Evolutionary conservation across 306 rosid genomes (phyloP).

Genomic region (Medicago arabica): DNA sequence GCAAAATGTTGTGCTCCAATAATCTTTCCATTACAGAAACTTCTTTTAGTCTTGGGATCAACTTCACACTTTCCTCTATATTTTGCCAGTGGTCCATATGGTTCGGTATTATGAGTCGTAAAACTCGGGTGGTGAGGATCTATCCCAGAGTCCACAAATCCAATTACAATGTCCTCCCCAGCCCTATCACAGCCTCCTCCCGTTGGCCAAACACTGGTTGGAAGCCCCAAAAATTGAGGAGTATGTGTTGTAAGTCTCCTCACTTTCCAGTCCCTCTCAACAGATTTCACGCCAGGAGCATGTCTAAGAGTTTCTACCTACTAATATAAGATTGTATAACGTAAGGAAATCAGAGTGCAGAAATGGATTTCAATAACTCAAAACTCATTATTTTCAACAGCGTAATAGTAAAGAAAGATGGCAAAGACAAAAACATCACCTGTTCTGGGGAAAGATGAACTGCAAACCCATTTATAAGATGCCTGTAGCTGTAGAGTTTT

Average conservation of each 20-base stretch:
- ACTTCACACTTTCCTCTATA: slow-evolving; percentile 97
- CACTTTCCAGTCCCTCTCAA: slow-evolving; percentile 96
- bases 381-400: slow-evolving; percentile 4
- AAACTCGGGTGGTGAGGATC: slow-evolving; percentile 95
- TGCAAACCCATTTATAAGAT: slow-evolving; percentile 96
- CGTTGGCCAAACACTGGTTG: slow-evolving; percentile 99
- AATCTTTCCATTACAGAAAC: slow-evolving; percentile 95
- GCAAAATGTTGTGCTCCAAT: slow-evolving; percentile 99
- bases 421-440: slow-evolving; percentile 66
- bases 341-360: slow-evolving; percentile 46
- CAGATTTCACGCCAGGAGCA: slow-evolving; percentile 89
- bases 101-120: slow-evolving; percentile 66
- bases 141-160: slow-evolving; percentile 98
- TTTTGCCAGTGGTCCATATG: slow-evolving; percentile 83
- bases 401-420: slow-evolving; percentile 22
- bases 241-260: slow-evolving; percentile 92
- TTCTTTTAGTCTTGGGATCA: slow-evolving; percentile 79
- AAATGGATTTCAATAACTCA: slow-evolving; percentile 38
- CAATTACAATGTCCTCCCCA: slow-evolving; percentile 94
- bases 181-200: slow-evolving; percentile 97
- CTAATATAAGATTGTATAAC: slow-evolving; percentile 57
- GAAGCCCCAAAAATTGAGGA: slow-evolving; percentile 97
- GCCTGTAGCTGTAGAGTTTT: slow-evolving; percentile 88
- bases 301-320: slow-evolving; percentile 94
- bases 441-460: slow-evolving; percentile 90